Evolutionary conservation across 1,139 yeast genomes (phyloP).

Genomic region (Blastobotrys petasosporus): DNA sequence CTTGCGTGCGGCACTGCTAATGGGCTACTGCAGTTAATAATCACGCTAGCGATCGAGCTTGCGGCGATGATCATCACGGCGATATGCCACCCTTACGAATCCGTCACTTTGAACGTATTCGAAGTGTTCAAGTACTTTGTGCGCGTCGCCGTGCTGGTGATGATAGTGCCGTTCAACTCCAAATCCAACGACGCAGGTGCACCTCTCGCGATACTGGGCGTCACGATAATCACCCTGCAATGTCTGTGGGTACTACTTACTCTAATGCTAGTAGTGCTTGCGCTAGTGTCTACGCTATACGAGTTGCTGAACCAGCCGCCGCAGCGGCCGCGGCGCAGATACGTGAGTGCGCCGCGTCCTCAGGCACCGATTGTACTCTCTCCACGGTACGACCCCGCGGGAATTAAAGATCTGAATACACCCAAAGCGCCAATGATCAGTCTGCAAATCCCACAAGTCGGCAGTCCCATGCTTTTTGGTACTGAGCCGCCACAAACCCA

Average conservation of each 20-base stretch:
- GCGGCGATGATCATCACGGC: background rate
- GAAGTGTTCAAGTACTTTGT: background rate
- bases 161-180: background rate
- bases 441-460: no score
- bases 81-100: background rate
- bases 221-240: constrained; percentile 3
- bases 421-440: no score
- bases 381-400: no score
- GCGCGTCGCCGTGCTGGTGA: background rate
- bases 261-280: no score
- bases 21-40: constrained; percentile 4
- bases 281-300: no score
- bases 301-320: no score
- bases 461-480: no score
- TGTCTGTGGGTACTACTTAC: background rate
- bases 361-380: no score
- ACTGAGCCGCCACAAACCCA: no score
- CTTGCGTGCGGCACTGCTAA: constrained; percentile 1
- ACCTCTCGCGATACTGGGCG: background rate
- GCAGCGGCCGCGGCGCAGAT: no score
- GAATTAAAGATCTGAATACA: no score
- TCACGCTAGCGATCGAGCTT: background rate
- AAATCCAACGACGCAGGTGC: background rate
- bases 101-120: constrained; percentile 1
- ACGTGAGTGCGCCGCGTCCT: no score